Evolutionary conservation across 2,329 filamentous ascomycete genomes (phyloP).

Genomic region (Parastagonospora avenae): DNA sequence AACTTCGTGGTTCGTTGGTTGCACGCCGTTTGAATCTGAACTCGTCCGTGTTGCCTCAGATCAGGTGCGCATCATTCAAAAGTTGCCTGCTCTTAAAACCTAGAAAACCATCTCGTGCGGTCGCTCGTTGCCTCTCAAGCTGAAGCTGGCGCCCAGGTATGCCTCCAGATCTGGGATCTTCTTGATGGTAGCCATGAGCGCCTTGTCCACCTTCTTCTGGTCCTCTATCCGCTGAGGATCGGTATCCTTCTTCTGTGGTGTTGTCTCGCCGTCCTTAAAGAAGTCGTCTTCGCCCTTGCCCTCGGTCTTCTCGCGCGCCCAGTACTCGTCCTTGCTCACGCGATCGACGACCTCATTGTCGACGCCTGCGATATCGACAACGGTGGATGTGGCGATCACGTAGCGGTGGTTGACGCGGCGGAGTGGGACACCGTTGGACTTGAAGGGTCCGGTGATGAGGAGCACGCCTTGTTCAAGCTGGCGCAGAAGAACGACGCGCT

Average conservation of each 20-base stretch:
- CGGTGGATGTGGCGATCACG: slow-evolving; percentile 86
- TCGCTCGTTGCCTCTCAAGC: slow-evolving; percentile 97
- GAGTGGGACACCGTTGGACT: slow-evolving; percentile 98
- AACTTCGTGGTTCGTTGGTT: neutral
- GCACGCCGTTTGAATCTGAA: neutral
- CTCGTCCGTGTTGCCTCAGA: neutral
- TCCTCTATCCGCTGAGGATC: slow-evolving; percentile 88
- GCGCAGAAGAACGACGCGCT: slow-evolving; percentile 98
- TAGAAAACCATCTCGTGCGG: slow-evolving; percentile 99
- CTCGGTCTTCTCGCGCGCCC: slow-evolving; percentile 89
- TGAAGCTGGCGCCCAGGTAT: slow-evolving; percentile 95
- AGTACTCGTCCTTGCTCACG: slow-evolving; percentile 83
- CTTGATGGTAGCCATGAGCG: slow-evolving; percentile 91
- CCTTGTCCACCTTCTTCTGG: slow-evolving; percentile 98
- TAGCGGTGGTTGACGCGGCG: slow-evolving; percentile 90
- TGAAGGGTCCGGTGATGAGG: slow-evolving; percentile 98
- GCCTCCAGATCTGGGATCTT: slow-evolving; percentile 90
- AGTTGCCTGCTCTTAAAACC: neutral
- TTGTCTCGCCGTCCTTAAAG: slow-evolving; percentile 92
- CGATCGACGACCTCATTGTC: slow-evolving; percentile 75
- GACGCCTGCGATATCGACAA: slow-evolving; percentile 80
- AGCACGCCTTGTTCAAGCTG: slow-evolving; percentile 94
- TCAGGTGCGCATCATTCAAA: too few species aligned
- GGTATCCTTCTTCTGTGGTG: slow-evolving; percentile 91
- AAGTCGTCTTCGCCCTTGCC: slow-evolving; percentile 96